Conservation (phyloP, 2,329 filamentous ascomycete genomes). For the Chaetomium globosum region DNA sequence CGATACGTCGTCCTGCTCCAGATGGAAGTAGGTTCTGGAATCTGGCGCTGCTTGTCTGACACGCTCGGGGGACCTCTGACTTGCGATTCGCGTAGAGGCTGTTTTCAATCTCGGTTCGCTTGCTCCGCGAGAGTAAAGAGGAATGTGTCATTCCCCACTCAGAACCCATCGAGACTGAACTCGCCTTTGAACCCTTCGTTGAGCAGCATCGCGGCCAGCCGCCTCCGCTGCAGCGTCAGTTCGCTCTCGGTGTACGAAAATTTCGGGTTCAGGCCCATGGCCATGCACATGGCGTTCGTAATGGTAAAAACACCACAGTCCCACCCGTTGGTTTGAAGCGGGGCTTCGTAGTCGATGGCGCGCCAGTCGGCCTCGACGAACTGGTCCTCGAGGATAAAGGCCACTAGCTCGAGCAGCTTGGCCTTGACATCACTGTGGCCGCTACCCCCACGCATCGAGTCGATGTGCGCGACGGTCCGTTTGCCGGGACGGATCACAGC, state of each 20-base stretch:
- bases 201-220: slow-evolving; percentile 66
- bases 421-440: slow-evolving; percentile 44
- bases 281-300: slow-evolving; percentile 68
- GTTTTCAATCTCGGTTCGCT: neutral
- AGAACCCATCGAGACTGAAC: slow-evolving; percentile 53
- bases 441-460: slow-evolving; percentile 58
- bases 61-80: no score
- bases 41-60: no score
- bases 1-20: neutral
- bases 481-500: slow-evolving; percentile 65
- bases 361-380: slow-evolving; percentile 65
- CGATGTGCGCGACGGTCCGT: slow-evolving; percentile 67
- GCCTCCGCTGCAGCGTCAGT: slow-evolving; percentile 61
- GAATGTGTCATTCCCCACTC: slow-evolving; percentile 18
- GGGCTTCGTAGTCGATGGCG: slow-evolving; percentile 52
- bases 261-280: slow-evolving; percentile 56
- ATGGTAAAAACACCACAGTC: slow-evolving; percentile 80
- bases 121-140: neutral
- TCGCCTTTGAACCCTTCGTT: slow-evolving; percentile 68
- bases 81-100: neutral
- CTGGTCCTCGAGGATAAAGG: slow-evolving; percentile 57
- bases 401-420: slow-evolving; percentile 58
- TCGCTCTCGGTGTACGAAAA: slow-evolving; percentile 54
- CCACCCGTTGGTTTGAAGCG: slow-evolving; percentile 65
- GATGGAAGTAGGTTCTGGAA: neutral